Conservation (phyloP, 208 protist species). For the Balamuthia mandrillaris region DNA sequence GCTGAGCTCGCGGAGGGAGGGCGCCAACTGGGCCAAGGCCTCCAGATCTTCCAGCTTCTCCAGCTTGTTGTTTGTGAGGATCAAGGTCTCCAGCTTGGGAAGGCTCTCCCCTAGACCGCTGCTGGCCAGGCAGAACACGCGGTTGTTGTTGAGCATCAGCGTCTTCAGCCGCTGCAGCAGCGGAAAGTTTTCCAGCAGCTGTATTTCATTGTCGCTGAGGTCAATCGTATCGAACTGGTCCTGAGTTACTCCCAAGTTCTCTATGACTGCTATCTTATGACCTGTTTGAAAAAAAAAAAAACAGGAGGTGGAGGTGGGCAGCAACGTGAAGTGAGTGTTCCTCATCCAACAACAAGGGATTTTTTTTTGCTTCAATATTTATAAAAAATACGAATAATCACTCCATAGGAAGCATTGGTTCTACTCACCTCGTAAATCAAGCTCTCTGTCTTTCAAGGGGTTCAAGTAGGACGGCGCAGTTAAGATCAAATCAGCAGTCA, state of each 20-base stretch:
- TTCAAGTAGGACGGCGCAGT: slow-evolving; percentile 62
- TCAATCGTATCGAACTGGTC: slow-evolving; percentile 84
- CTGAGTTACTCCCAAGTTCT: slow-evolving; percentile 72
- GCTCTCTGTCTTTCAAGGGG: slow-evolving; percentile 67
- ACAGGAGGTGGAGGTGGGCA: not conserved
- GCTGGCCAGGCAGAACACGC: slow-evolving; percentile 55
- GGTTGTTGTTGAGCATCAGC: slow-evolving; percentile 77
- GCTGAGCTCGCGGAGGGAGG: slow-evolving; percentile 58
- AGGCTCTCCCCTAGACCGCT: not conserved
- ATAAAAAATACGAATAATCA: no score
- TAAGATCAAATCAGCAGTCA: slow-evolving; percentile 72
- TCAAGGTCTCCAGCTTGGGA: slow-evolving; percentile 72
- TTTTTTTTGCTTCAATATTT: not conserved
- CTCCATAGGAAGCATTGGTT: no score
- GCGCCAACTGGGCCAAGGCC: slow-evolving; percentile 26
- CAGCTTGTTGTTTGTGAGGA: slow-evolving; percentile 75
- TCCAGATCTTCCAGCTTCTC: slow-evolving; percentile 48
- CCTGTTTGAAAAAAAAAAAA: slow-evolving; percentile 42
- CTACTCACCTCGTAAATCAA: slow-evolving; percentile 65
- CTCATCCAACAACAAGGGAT: not conserved
- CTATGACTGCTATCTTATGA: slow-evolving; percentile 69
- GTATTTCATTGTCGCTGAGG: slow-evolving; percentile 79
- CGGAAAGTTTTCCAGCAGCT: slow-evolving; percentile 75
- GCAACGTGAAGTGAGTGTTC: no score
- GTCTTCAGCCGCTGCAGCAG: slow-evolving; percentile 67